These are phyloP conservation scores for Colletotrichum tanaceti DNA, from an alignment of 2,329 filamentous ascomycete genomes.

Conservation along the genomic window DNA sequence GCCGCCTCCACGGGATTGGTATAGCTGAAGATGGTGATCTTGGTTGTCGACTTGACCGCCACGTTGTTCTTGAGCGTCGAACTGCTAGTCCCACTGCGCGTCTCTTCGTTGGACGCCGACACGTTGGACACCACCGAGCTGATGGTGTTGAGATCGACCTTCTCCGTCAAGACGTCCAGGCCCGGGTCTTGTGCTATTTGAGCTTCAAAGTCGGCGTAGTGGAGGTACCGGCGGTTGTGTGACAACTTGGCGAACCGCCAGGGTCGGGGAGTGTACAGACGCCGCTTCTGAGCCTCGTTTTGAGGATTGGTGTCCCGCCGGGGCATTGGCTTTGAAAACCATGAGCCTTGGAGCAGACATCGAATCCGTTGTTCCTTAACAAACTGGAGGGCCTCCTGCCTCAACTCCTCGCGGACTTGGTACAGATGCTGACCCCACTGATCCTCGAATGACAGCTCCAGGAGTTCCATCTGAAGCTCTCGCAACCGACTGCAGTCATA, in stretches of 20 bases:
- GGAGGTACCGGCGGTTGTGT: slow-evolving; percentile 89
- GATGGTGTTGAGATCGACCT: slow-evolving; percentile 87
- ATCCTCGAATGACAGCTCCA: slow-evolving; percentile 92
- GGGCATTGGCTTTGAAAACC: slow-evolving; percentile 74
- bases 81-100: slow-evolving; percentile 56
- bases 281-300: slow-evolving; percentile 49
- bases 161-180: slow-evolving; percentile 79
- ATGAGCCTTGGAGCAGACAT: slow-evolving; percentile 87
- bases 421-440: slow-evolving; percentile 91
- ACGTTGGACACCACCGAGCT: slow-evolving; percentile 96
- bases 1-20: slow-evolving; percentile 55
- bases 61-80: slow-evolving; percentile 55
- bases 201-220: slow-evolving; percentile 85
- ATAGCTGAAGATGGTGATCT: slow-evolving; percentile 91
- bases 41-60: slow-evolving; percentile 71
- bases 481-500: slow-evolving; percentile 84
- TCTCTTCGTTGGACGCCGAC: slow-evolving; percentile 71
- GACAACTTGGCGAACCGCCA: slow-evolving; percentile 91
- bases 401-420: slow-evolving; percentile 91
- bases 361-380: slow-evolving; percentile 96
- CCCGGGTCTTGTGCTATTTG: slow-evolving; percentile 74
- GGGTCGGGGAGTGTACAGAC: slow-evolving; percentile 61
- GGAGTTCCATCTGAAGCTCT: slow-evolving; percentile 90
- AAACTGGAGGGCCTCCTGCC: slow-evolving; percentile 92
- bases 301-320: slow-evolving; percentile 51